Evolutionary conservation across 2,329 filamentous ascomycete species (phyloP).

Genomic region (Colletotrichum zoysiae): DNA sequence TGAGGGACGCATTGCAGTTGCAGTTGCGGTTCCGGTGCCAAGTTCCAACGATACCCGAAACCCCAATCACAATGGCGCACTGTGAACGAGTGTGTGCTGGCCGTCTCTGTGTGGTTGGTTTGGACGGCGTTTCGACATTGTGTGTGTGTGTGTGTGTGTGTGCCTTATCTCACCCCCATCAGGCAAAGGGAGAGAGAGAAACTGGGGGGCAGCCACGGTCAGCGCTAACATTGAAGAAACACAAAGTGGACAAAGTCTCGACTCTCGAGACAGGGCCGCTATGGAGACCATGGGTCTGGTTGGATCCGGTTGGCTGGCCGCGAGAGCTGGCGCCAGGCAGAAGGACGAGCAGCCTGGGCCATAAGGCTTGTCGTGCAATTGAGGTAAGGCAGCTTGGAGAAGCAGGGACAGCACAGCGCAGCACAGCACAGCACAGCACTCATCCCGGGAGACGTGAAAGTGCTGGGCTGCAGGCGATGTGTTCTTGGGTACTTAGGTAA

Average conservation of each 20-base stretch:
- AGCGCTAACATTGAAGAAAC: slow-evolving; percentile 37
- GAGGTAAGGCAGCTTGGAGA: background rate
- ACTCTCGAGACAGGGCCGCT: background rate
- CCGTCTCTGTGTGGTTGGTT: slow-evolving; percentile 5
- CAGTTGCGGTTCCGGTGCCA: slow-evolving; percentile 13
- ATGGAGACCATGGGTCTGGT: slow-evolving; percentile 14
- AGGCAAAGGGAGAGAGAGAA: slow-evolving; percentile 1
- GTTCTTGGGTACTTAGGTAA: slow-evolving; percentile 14
- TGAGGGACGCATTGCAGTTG: slow-evolving; percentile 35
- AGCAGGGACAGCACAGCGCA: background rate
- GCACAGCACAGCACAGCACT: slow-evolving; percentile 5
- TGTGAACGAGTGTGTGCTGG: slow-evolving; percentile 2
- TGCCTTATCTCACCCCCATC: slow-evolving; percentile 21
- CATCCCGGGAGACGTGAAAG: slow-evolving; percentile 12
- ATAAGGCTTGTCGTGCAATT: slow-evolving; percentile 8
- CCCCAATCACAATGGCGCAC: slow-evolving; percentile 33
- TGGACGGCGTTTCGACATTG: slow-evolving; percentile 8
- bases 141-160: background rate
- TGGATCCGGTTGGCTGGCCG: slow-evolving; percentile 31
- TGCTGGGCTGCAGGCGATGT: slow-evolving; percentile 29
- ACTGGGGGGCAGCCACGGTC: slow-evolving; percentile 12
- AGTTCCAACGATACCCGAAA: slow-evolving; percentile 25
- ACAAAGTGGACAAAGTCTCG: slow-evolving; percentile 31
- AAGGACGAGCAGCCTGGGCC: slow-evolving; percentile 16
- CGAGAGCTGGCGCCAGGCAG: slow-evolving; percentile 30